Base-by-base conservation (phyloP, 192 early-diverging fungal species). In the Podila minutissima region DNA sequence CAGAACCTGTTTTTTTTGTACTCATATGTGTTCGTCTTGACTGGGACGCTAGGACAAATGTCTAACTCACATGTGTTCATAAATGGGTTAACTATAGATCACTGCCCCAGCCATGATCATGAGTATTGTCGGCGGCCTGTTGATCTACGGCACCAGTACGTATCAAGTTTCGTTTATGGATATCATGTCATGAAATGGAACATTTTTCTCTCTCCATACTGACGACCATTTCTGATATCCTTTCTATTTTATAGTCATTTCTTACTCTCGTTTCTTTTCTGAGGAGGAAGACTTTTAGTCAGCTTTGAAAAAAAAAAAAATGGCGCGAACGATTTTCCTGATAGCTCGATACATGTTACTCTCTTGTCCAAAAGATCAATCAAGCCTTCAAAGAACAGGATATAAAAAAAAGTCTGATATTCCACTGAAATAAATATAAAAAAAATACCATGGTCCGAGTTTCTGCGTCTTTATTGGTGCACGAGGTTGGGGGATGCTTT, bases 121-220 rank as follows among this genome's bases (percentile, higher is more conserved):
- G 90, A 97, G 95, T 83, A 87, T 97, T 51, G 67, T 84, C 8
- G 97, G 97, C 38, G 97, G 97, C n/a, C 65, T 95, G 26, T 71
- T 99, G 82, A 95, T 99, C 29, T 99, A 99, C 72, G 90, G 90
- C 29, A 98, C 96, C 28, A 98, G 97, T 85, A 91, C 67, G 83
- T 74, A 41, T 48, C 46, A 20, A 26, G 24, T 13, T 63, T 9
- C 67, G 67, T 4, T 28, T 65, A 32, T n/a, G 35, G 22, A 51
- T 3, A 11, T 5, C 15, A 19, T 19, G 24, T 48, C 37, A 22
- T 51, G 5, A 15, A 9, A 2, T 62, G 33, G 37, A 61, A 7
- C 33, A 33, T 33, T 22, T 49, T 48, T 51, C 3, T 9, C 10
- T 28, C 24, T 64, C 7, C 28, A 35, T 60, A 33, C 46, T 58